These are phyloP conservation scores for Mortierella sp. DNA, from an alignment of 371 early-diverging fungal genomes.

Conservation along the genomic window DNA sequence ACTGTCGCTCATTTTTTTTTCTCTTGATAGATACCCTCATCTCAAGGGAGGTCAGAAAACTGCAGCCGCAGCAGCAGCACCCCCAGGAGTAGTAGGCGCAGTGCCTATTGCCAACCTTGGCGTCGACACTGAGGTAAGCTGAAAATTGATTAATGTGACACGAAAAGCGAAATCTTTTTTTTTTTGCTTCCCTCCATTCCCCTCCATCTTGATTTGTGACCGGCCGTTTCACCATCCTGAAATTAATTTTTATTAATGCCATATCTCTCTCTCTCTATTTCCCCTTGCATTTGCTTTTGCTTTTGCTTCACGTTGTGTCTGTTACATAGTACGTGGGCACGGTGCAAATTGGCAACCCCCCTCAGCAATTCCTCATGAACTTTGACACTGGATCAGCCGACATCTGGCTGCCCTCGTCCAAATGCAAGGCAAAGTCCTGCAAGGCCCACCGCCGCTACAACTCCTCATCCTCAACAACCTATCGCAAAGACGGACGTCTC, in stretches of 20 bases:
- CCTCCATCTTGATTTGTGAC: background rate
- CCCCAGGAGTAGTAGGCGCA: background rate
- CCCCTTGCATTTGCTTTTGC: background rate
- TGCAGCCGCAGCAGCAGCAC: background rate
- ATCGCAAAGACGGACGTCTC: conserved; percentile 44
- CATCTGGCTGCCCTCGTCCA: conserved; percentile 65
- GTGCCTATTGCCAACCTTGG: background rate
- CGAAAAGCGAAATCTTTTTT: background rate
- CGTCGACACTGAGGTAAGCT: background rate
- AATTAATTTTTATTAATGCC: background rate
- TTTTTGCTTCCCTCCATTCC: background rate
- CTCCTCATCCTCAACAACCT: conserved; percentile 43
- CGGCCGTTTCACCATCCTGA: background rate
- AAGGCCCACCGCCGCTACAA: conserved; percentile 19
- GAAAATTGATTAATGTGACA: background rate
- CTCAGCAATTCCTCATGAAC: conserved; percentile 68
- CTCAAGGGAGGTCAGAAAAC: background rate
- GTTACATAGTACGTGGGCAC: conserved; percentile 64
- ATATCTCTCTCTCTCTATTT: background rate
- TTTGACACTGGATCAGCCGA: conserved; percentile 83
- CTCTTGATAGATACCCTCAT: background rate
- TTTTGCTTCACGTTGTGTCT: too few species aligned
- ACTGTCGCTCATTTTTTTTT: background rate
- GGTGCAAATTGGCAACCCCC: conserved; percentile 72
- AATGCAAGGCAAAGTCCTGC: background rate